These are phyloP conservation scores for Calonectria ilicicola DNA, from an alignment of 2,329 filamentous ascomycete genomes.

Conservation along the genomic window DNA sequence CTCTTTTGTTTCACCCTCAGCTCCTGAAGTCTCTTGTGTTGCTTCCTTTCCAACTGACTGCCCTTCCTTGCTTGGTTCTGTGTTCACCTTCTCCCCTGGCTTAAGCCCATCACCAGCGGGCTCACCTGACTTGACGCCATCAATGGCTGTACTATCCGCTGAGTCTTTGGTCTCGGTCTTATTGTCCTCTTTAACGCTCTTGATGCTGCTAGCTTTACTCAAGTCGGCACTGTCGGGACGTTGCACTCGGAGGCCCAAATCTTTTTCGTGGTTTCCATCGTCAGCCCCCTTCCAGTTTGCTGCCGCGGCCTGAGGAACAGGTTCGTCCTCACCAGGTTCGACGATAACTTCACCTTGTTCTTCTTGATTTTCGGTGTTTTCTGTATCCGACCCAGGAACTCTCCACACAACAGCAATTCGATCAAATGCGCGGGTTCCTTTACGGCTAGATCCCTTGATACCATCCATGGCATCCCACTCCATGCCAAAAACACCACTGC, in stretches of 20 bases:
- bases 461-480: constrained; percentile 84
- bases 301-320: constrained; percentile 75
- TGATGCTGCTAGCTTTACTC: constrained; percentile 79
- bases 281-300: constrained; percentile 80
- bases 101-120: constrained; percentile 50
- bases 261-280: constrained; percentile 62
- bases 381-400: constrained; percentile 46
- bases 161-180: constrained; percentile 23
- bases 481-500: constrained; percentile 72
- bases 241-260: constrained; percentile 75
- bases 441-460: constrained; percentile 88
- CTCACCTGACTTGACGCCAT: constrained; percentile 51
- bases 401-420: constrained; percentile 89
- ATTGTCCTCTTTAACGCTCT: constrained; percentile 47
- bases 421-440: constrained; percentile 86
- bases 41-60: neutral
- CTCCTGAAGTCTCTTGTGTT: neutral
- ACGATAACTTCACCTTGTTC: constrained; percentile 63
- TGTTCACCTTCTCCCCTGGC: constrained; percentile 24
- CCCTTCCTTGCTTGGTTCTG: constrained; percentile 9
- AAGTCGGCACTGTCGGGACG: constrained; percentile 74
- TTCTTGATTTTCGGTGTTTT: constrained; percentile 63
- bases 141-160: constrained; percentile 40
- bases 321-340: constrained; percentile 75
- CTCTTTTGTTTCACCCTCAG: neutral